These are phyloP conservation scores for Rhizomucor pusillus DNA, from an alignment of 371 early-diverging fungal genomes.

Conservation along the genomic window DNA sequence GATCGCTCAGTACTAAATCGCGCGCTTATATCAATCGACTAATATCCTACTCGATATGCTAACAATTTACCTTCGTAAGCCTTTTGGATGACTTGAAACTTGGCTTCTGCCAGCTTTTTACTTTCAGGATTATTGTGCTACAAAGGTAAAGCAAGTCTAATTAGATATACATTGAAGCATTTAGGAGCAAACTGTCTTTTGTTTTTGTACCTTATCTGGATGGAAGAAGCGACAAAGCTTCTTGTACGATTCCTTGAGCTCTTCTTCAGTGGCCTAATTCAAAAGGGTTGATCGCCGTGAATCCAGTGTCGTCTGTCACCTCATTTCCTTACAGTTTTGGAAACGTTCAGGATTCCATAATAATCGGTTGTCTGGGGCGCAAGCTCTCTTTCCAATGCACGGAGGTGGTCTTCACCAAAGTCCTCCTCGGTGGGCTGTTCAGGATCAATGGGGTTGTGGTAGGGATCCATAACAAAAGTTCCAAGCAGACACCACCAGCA, in stretches of 20 bases:
- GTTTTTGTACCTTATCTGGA: constrained; percentile 68
- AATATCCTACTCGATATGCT: not conserved
- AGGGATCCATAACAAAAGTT: constrained; percentile 47
- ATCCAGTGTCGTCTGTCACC: constrained; percentile 7
- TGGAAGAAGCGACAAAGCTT: constrained; percentile 83
- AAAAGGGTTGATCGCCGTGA: not conserved
- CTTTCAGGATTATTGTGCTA: constrained; percentile 21
- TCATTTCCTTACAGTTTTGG: constrained; percentile 60
- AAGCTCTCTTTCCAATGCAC: constrained; percentile 39
- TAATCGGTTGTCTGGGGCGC: constrained; percentile 61
- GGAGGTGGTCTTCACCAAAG: constrained; percentile 48
- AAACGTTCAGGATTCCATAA: constrained; percentile 83
- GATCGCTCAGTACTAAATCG: constrained; percentile 73
- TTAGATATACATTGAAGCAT: too few relatives aligned
- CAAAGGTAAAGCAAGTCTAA: too few relatives aligned
- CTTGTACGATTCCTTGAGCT: constrained; percentile 84
- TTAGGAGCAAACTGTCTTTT: not conserved
- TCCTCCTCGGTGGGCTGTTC: constrained; percentile 31
- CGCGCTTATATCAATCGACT: not conserved
- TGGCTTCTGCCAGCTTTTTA: constrained; percentile 63
- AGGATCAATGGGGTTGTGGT: constrained; percentile 38
- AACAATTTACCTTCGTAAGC: constrained; percentile 77
- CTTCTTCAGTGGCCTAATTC: constrained; percentile 75
- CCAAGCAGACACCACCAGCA: too few relatives aligned
- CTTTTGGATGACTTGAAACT: constrained; percentile 81